phyloP scores from a whole-genome alignment of 306 rosid species.

The Quercus engelmannii region DNA sequence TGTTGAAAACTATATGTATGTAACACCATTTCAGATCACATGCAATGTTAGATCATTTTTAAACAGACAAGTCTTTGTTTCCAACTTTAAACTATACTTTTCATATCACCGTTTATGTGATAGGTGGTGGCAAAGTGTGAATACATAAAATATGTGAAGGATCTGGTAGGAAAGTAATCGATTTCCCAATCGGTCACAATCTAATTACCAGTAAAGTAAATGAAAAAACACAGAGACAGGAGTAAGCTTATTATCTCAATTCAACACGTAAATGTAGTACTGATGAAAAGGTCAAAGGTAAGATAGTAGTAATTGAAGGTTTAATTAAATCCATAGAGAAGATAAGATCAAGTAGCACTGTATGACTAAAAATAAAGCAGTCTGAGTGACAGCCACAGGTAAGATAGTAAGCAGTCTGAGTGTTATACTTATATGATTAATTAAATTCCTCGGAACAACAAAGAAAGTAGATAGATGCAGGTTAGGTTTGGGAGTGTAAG shows the following conservation, averaged over 20 bases:
- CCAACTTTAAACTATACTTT: background rate
- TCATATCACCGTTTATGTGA: background rate
- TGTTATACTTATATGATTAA: too few relatives aligned
- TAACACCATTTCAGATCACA: too few relatives aligned
- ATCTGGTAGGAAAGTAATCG: background rate
- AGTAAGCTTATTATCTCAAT: background rate
- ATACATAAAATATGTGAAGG: background rate
- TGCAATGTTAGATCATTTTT: background rate
- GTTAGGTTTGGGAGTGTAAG: too few relatives aligned
- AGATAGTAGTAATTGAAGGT: background rate
- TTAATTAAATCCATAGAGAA: too few relatives aligned
- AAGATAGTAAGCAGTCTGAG: too few relatives aligned
- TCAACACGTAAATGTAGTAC: background rate
- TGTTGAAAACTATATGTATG: too few relatives aligned
- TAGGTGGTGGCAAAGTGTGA: background rate
- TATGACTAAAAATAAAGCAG: too few relatives aligned
- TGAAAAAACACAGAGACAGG: background rate
- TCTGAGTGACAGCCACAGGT: too few relatives aligned
- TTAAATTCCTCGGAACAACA: too few relatives aligned
- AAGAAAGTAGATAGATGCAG: too few relatives aligned
- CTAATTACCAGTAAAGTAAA: background rate
- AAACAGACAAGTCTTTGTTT: background rate
- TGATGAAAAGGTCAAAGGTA: background rate
- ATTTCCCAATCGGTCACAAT: background rate
- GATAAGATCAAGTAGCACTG: too few relatives aligned